Evolutionary conservation across 768 basidiomycete genomes (phyloP).

Genomic region (Kwoniella botswanensis): DNA sequence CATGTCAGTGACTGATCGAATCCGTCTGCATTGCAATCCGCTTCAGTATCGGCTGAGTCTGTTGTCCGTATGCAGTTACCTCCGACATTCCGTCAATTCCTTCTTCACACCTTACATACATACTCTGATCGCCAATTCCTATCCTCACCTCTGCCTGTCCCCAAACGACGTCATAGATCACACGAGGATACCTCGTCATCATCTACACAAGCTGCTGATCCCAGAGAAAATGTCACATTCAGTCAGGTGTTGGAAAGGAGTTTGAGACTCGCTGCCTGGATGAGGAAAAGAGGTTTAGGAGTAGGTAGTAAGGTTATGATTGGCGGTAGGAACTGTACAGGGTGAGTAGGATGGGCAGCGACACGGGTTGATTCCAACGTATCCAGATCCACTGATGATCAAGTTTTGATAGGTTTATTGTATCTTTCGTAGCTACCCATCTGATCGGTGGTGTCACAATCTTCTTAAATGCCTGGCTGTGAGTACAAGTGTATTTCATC

Average conservation of each 20-base stretch:
- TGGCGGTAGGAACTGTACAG: conserved; percentile 44
- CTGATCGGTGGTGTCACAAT: conserved; percentile 47
- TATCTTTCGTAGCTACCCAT: conserved; percentile 45
- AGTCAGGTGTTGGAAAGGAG: conserved; percentile 34
- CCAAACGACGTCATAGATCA: neutral
- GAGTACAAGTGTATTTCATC: conserved; percentile 17
- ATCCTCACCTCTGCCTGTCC: conserved; percentile 29
- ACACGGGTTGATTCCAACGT: no score
- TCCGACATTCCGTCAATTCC: conserved; percentile 43
- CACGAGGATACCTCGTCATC: neutral
- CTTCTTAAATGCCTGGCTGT: conserved; percentile 52
- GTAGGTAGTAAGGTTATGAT: conserved; percentile 47
- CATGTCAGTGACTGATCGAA: conserved; percentile 34
- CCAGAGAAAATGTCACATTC: conserved; percentile 35
- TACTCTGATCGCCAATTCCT: conserved; percentile 45
- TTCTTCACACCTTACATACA: conserved; percentile 25
- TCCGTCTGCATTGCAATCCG: neutral
- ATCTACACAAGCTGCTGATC: neutral
- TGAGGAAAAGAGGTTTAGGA: conserved; percentile 39
- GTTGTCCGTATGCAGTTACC: conserved; percentile 30
- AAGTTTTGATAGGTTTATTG: conserved; percentile 36
- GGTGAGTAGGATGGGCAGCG: conserved; percentile 25
- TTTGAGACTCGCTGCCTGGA: conserved; percentile 37
- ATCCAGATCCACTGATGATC: neutral
- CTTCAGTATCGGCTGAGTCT: neutral